Base-by-base conservation (phyloP, 352 stramenopile species). In the Pythium oligandrum region DNA sequence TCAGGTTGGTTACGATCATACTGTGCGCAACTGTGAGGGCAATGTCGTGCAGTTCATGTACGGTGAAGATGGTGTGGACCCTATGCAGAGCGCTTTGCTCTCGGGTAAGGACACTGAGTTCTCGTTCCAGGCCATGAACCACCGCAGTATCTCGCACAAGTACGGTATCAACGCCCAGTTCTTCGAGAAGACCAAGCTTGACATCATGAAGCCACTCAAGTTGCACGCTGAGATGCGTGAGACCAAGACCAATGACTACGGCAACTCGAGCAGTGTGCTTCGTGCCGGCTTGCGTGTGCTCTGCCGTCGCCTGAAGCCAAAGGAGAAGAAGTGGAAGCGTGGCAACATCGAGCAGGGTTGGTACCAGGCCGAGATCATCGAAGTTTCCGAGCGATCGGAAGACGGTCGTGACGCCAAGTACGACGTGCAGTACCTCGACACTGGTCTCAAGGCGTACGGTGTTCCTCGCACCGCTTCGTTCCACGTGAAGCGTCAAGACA, bases 11-110 rank as follows among this genome's bases (percentile, higher is more conserved):
- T 99, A 99, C 73, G 98, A 99, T 72, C 87, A 98, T 69, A 99
- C 97, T 32, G 97, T 99, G 46, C 92, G 98, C 50, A 97, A 99
- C 75, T 91, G 77, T 26, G 97, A 99, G 64, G 96, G 97, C 48
- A 94, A 88, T 54, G 93, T 99, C 31, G 71, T 99, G 48, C 97
- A 99, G 71, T 99, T 99, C 64, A 57, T 99, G 12, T 99, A 99
- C 61, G 97, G 98, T 40, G 98, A 99, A 60, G 97, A 99, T 71
- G 97, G 96, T 34, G 79, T 99, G 26, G 98, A 99, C 73, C 93
- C 97, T 4, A 94, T 96, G 34, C 93, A 98, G 63, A 89, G 88
- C 48, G 86, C 93, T n/a, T 96, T 95, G 73, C 75, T 99, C 30
- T 96, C 95, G 50, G 97, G 95, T 52, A 96, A 97, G 50, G 83